These are phyloP conservation scores for Apophysomyces variabilis DNA, from an alignment of 371 early-diverging fungal genomes.

Conservation along the genomic window DNA sequence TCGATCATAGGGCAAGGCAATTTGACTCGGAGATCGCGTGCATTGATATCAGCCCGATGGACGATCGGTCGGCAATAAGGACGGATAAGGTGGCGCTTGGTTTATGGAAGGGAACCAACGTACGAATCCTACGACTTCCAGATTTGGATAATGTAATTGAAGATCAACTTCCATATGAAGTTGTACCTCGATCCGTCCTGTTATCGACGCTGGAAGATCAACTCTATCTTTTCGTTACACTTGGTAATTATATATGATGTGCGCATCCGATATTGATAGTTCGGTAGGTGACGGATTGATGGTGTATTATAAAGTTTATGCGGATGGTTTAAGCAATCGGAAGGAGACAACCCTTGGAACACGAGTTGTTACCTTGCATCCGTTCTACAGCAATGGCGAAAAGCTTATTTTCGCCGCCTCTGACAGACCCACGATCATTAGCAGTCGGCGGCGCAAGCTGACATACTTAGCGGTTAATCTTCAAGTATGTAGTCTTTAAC, in stretches of 20 bases:
- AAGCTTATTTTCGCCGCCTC: constrained; percentile 79
- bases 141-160: constrained; percentile 43
- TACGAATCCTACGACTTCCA: constrained; percentile 61
- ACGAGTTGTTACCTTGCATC: constrained; percentile 64
- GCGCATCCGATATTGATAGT: not conserved
- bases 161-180: constrained; percentile 47
- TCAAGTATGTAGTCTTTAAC: constrained; percentile 44
- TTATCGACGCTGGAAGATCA: constrained; percentile 63
- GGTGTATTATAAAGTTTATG: constrained; percentile 56
- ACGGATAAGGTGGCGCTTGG: constrained; percentile 61
- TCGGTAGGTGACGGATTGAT: constrained; percentile 78
- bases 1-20: constrained; percentile 32
- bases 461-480: constrained; percentile 82
- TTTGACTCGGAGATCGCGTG: constrained; percentile 70
- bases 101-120: constrained; percentile 67
- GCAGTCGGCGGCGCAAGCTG: constrained; percentile 64
- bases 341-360: constrained; percentile 71
- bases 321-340: constrained; percentile 40
- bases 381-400: constrained; percentile 54
- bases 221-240: constrained; percentile 72
- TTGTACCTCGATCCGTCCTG: constrained; percentile 74
- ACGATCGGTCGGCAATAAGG: constrained; percentile 28
- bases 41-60: constrained; percentile 56
- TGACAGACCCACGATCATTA: constrained; percentile 84
- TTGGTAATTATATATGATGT: constrained; percentile 52